Base-by-base conservation (phyloP, 805 yeast species). In the Yarrowia yakushimensis region DNA sequence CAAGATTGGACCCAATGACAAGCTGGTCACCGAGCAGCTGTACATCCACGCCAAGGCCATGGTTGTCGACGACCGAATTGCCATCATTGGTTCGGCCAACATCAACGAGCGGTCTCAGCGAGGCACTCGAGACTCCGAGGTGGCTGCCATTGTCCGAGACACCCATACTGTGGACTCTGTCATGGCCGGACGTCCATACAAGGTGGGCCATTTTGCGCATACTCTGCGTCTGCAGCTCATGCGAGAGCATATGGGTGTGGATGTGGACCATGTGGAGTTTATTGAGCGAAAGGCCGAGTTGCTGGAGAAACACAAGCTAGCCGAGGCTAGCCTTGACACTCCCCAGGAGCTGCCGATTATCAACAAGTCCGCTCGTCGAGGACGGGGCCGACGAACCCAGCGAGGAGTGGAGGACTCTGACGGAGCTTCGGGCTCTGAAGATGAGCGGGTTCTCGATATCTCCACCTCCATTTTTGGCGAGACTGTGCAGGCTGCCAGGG, bases 221-320 rank as follows among this genome's bases (percentile, higher is more conserved):
- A 86, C 94, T 2, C 76, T 94, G 64, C 81, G 99, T 69, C 83
- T 91, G 78, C 81, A 97, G 65, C 79, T 96, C 57, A 94, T 94
- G 99, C 82, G 99, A 66, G 99, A 94, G 71, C 99, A 94, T 75
- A 72, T 94, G 25, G 99, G 99, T 25, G 86, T 96, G 61, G 96
- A 91, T 72, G 94, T 91, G 43, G 97, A 92, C 73, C 77, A 86
- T 15, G 74, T 91, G 25, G 97, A 92, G 63, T 74, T 87, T 45
- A 87, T 90, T 31, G 97, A 91, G 70, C 79, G 92, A 67, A 80
- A 88, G 67, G 86, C 88, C 65, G 77, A 74, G 54, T 31, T 28
- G 12, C 22, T 55, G 30, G 61, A 55, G 36, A 52, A 52, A 10
- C 59, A 52, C 43, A 55, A 55, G 48, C 27, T 48, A 2, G 36